These are phyloP conservation scores for Phyllosticta citrichinensis DNA, from an alignment of 2,329 filamentous ascomycete species.

Conservation along the genomic window DNA sequence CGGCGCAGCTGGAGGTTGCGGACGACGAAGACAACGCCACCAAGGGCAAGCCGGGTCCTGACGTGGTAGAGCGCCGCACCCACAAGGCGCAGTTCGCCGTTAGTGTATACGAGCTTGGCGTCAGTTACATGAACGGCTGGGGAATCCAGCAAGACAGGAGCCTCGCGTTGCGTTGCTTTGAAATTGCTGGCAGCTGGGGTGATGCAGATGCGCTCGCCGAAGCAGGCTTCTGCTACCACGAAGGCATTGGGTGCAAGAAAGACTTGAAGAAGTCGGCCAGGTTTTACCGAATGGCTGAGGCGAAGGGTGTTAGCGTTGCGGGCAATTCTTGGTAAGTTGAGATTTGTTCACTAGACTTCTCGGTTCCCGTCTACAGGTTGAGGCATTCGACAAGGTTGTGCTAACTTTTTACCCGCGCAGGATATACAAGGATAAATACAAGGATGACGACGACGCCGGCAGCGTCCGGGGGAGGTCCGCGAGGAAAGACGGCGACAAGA, in stretches of 20 bases:
- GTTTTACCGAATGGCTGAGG: conserved; percentile 82
- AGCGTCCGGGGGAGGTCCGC: conserved; percentile 36
- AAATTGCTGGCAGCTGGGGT: conserved; percentile 92
- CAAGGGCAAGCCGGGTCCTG: conserved; percentile 47
- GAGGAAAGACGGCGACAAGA: conserved; percentile 43
- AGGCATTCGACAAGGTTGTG: conserved; percentile 4
- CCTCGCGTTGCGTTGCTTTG: conserved; percentile 83
- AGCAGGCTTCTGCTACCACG: conserved; percentile 90
- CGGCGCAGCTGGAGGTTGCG: conserved; percentile 69
- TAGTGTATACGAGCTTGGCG: conserved; percentile 90
- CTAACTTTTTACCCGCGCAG: conserved; percentile 35
- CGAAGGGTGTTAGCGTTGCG: conserved; percentile 92
- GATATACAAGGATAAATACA: conserved; percentile 96
- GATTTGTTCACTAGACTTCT: not conserved
- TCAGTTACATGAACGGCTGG: conserved; percentile 98
- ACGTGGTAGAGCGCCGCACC: conserved; percentile 63
- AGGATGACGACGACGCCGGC: conserved; percentile 41
- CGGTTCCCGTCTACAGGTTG: not conserved
- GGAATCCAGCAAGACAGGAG: conserved; percentile 87
- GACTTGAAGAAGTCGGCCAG: conserved; percentile 88
- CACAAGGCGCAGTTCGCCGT: conserved; percentile 89
- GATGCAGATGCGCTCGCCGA: conserved; percentile 90
- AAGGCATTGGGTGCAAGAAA: conserved; percentile 91
- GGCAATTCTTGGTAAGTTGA: conserved; percentile 85
- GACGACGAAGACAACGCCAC: conserved; percentile 63